phyloP scores from a whole-genome alignment of 768 basidiomycete genomes.

The Podaxis sp. region DNA sequence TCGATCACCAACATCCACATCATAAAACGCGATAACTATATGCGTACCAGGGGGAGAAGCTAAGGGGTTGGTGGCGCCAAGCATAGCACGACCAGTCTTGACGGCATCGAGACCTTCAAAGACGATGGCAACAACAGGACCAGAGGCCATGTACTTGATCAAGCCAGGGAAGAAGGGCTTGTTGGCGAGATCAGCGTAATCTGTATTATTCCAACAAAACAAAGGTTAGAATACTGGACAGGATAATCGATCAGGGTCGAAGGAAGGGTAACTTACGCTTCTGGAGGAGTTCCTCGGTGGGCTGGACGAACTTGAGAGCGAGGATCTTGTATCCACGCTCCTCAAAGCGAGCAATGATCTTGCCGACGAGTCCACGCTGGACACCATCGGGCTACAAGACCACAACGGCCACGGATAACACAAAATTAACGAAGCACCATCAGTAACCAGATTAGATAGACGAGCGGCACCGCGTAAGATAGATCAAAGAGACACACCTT shows the following conservation, averaged over 20 bases:
- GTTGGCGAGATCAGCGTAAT: constrained; percentile 94
- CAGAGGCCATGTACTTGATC: constrained; percentile 94
- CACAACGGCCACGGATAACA: not conserved
- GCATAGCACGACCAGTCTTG: constrained; percentile 94
- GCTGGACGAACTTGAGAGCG: constrained; percentile 87
- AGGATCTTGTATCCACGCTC: constrained; percentile 97
- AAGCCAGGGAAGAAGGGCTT: constrained; percentile 97
- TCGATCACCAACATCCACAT: constrained; percentile 3
- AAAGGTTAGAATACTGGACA: constrained; percentile 14
- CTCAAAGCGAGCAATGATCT: constrained; percentile 96
- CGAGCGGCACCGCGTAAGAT: not conserved
- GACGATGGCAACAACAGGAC: constrained; percentile 95
- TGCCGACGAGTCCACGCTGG: constrained; percentile 92
- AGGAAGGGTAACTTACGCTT: constrained; percentile 55
- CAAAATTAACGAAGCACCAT: not conserved
- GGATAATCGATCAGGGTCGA: constrained; percentile 10
- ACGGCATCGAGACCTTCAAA: constrained; percentile 94
- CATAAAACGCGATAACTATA: constrained; percentile 4
- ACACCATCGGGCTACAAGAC: constrained; percentile 89
- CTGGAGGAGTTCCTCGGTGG: constrained; percentile 85
- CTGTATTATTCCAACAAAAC: constrained; percentile 35
- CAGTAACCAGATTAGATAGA: constrained; percentile 16
- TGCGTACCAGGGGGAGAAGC: constrained; percentile 77
- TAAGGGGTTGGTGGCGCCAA: constrained; percentile 96
- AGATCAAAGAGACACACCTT: constrained; percentile 55